Conservation (phyloP, 805 yeast species). For the Candida berthetii region DNA sequence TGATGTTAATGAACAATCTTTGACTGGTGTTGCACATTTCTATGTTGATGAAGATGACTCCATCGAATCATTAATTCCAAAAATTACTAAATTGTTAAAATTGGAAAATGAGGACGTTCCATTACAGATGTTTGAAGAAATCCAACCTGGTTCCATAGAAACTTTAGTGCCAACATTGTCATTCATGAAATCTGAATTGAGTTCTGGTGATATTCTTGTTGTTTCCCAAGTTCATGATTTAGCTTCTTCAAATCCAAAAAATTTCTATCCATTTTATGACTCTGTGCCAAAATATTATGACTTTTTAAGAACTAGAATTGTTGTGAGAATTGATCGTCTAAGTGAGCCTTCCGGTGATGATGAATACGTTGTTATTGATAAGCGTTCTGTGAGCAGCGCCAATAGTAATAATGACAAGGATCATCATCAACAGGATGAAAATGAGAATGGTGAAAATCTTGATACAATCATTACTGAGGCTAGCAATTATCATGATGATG, state of each 20-base stretch:
- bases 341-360: slow-evolving; percentile 36
- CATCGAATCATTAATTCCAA: slow-evolving; percentile 33
- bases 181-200: slow-evolving; percentile 51
- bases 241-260: slow-evolving; percentile 6
- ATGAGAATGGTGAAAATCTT: slow-evolving; percentile 4
- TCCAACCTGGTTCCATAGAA: slow-evolving; percentile 48
- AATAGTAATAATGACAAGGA: not conserved
- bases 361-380: slow-evolving; percentile 37
- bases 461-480: slow-evolving; percentile 1
- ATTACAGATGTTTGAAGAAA: slow-evolving; percentile 49
- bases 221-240: slow-evolving; percentile 14
- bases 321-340: slow-evolving; percentile 44
- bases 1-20: slow-evolving; percentile 44
- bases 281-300: slow-evolving; percentile 41
- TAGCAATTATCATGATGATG: slow-evolving; percentile 16
- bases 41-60: slow-evolving; percentile 42
- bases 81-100: slow-evolving; percentile 35
- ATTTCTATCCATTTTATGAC: slow-evolving; percentile 25
- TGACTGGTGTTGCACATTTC: slow-evolving; percentile 64
- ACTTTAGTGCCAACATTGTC: slow-evolving; percentile 26
- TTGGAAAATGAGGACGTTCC: slow-evolving; percentile 21
- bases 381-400: slow-evolving; percentile 4
- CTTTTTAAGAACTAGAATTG: slow-evolving; percentile 55
- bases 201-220: slow-evolving; percentile 61
- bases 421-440: slow-evolving; percentile 7